Percentiles rank a stretch among this genome's conserved stretches.
These are phyloP conservation scores for Neurospora discreta DNA, from an alignment of 495 filamentous ascomycete genomes.

Conservation along the genomic window DNA sequence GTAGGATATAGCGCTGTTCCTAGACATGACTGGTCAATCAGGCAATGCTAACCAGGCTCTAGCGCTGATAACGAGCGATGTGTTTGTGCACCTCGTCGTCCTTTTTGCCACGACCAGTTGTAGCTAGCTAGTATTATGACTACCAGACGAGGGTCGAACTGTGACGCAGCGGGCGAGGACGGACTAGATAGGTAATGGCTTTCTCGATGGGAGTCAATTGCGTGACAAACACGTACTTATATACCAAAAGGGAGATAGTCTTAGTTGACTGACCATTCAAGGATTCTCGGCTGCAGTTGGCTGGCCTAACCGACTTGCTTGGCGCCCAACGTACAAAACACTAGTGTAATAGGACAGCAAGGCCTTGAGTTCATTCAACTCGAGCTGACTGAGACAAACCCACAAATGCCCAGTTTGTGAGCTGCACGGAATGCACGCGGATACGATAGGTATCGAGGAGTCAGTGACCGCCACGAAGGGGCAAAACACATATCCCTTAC, in stretches of 20 bases:
- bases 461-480: slow-evolving; percentile 40
- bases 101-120: neutral
- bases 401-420: neutral
- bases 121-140: neutral
- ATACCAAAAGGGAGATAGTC: neutral
- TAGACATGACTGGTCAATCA: neutral
- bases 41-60: too few relatives aligned
- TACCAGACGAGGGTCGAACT: neutral
- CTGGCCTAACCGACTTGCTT: neutral
- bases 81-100: neutral
- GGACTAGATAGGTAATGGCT: neutral
- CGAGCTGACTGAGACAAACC: neutral
- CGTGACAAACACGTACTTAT: neutral
- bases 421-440: slow-evolving; percentile 11
- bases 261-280: neutral
- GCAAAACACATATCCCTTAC: neutral
- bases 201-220: neutral
- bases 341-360: neutral
- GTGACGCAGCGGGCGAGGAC: neutral
- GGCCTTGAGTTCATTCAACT: neutral
- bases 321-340: neutral
- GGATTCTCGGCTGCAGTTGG: neutral
- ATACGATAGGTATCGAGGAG: slow-evolving; percentile 13
- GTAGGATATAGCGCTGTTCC: neutral
- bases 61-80: neutral